Evolutionary conservation across 1,284 basidiomycete species (phyloP).

Genomic region (Athelia psychrophila): DNA sequence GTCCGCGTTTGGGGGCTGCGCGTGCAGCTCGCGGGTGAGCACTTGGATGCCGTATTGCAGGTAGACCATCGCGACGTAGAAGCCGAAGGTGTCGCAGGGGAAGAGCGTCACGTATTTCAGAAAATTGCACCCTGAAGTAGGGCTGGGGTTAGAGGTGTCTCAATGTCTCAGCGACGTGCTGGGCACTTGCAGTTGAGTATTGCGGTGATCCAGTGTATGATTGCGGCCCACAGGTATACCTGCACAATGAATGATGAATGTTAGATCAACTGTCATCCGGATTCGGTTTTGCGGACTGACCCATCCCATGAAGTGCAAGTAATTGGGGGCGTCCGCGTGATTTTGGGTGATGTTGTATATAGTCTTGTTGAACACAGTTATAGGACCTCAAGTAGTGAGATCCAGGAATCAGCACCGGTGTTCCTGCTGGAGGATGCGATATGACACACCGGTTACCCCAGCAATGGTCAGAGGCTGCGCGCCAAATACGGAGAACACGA

Average conservation of each 20-base stretch:
- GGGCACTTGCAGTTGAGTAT: constrained; percentile 69
- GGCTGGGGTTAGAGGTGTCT: constrained; percentile 3
- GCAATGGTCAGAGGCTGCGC: constrained; percentile 93
- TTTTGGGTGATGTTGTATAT: constrained; percentile 77
- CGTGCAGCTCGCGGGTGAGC: constrained; percentile 67
- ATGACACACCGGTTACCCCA: constrained; percentile 78
- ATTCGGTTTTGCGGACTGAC: too few species aligned
- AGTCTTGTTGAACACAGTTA: constrained; percentile 90
- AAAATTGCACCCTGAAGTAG: constrained; percentile 69
- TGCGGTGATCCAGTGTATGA: constrained; percentile 88
- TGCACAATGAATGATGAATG: too few species aligned
- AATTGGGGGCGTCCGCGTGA: constrained; percentile 60
- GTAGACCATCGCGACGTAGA: constrained; percentile 87
- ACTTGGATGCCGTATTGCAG: constrained; percentile 90
- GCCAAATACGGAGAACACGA: constrained; percentile 88
- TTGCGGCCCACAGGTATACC: constrained; percentile 92
- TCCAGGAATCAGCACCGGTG: not conserved
- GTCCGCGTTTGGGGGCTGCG: constrained; percentile 40
- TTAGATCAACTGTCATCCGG: too few species aligned
- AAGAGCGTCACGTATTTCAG: constrained; percentile 87
- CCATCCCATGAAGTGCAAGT: constrained; percentile 90
- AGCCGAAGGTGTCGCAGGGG: constrained; percentile 93
- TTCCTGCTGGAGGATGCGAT: not conserved
- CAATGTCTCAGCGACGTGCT: not conserved
- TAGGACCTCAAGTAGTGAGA: constrained; percentile 56